phyloP scores from a whole-genome alignment of 176 grass and related monocot genomes.

The Oryza glaberrima region DNA sequence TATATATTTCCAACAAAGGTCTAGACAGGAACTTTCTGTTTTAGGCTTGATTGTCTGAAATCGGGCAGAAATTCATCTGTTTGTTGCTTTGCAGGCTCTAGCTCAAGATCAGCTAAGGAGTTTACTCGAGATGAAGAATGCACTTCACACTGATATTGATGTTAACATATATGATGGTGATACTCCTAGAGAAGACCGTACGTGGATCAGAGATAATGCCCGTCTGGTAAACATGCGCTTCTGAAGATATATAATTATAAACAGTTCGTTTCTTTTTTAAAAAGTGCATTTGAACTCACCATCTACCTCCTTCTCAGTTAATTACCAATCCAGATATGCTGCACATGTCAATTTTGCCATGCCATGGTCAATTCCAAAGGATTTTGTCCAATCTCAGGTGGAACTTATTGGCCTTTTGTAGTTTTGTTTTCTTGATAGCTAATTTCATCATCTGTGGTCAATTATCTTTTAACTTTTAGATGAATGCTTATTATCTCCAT shows the following conservation, averaged over 20 bases:
- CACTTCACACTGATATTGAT: conserved; percentile 61
- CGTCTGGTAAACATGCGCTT: conserved; percentile 61
- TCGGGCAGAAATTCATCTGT: neutral
- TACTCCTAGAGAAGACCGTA: conserved; percentile 77
- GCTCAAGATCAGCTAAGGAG: conserved; percentile 93
- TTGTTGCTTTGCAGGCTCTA: conserved; percentile 74
- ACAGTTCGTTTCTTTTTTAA: too few species aligned
- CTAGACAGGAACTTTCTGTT: conserved; percentile 27
- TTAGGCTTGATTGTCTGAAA: conserved; percentile 34
- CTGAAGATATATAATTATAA: conserved; percentile 13
- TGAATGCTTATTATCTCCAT: conserved; percentile 4
- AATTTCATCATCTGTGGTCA: neutral
- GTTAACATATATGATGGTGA: conserved; percentile 93
- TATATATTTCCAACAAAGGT: conserved; percentile 99
- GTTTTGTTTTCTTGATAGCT: neutral
- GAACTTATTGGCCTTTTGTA: conserved; percentile 18
- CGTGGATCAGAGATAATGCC: conserved; percentile 77
- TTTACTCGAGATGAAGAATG: conserved; percentile 70
- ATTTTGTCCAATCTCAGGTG: conserved; percentile 89
- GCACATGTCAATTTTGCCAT: conserved; percentile 78
- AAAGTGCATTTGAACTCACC: neutral
- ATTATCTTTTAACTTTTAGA: neutral
- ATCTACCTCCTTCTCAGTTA: conserved; percentile 52
- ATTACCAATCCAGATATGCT: conserved; percentile 99
- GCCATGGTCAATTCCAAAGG: conserved; percentile 68